Base-by-base conservation (phyloP, 2,329 filamentous ascomycete genomes). In the Knufia petricola region DNA sequence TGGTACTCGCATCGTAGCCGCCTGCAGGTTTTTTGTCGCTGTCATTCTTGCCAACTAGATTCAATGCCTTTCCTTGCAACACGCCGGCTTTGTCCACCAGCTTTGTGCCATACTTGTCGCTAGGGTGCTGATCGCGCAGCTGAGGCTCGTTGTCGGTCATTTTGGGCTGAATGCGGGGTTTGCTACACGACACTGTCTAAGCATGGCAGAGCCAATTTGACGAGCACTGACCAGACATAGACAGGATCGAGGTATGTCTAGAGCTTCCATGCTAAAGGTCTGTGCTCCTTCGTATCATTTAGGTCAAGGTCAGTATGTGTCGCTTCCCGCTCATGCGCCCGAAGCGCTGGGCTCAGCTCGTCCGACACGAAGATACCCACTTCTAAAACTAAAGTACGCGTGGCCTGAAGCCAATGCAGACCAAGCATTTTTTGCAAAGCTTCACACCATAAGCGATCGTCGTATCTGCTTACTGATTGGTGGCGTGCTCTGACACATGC, bases 1-100 rank as follows among this genome's bases (percentile, higher is more conserved):
- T 72, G 1, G 87, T 86, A 0, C 87, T 94, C 30, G 71, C 65
- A 65, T 94, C 88, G 64, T 79, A 92, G 28, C 88, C 88, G 24
- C 88, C 88, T 0, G 82, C 77, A 0, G 85, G 86, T 41, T 63
- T 64, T 54, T 62, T 58, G 31, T 59, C 50, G 8, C 58, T 54
- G 17, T 67, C 56, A 50, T 65, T 69, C 32, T 58, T 61, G 60
- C 68, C 71, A 12, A 67, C 46, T 48, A 66, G 36, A 17, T 49
- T 55, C 32, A 54, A 61, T 55, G 60, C 58, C 50, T 64, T 64
- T 28, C 63, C 57, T 46, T 70, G 64, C 19, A 68, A 51, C 46
- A 65, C 63, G 48, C 68, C 64, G 15, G 66, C 60, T 53, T 66
- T 63, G 36, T 64, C 60, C 48, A 68, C 64, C 9, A 69, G 46